Evolutionary conservation across 495 filamentous ascomycete species (phyloP).

Genomic region (Bryoglossum gracile): DNA sequence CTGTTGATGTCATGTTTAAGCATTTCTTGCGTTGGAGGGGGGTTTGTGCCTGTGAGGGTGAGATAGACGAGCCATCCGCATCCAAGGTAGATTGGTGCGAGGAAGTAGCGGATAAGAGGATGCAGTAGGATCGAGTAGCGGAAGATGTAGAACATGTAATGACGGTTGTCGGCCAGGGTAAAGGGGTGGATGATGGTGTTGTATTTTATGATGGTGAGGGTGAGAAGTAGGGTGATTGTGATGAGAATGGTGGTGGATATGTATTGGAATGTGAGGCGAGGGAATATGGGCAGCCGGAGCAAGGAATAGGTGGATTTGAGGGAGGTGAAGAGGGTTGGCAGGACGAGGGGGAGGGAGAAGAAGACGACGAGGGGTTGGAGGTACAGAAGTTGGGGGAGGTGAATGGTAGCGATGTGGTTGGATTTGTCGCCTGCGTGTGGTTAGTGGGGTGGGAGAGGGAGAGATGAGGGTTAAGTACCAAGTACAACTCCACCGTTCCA

Average conservation of each 20-base stretch:
- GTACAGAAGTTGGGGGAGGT: conserved; percentile 90
- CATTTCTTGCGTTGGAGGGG: background rate
- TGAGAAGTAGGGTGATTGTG: conserved; percentile 29
- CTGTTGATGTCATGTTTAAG: background rate
- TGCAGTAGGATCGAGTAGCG: conserved; percentile 67
- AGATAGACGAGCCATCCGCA: conserved; percentile 56
- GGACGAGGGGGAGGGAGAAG: conserved; percentile 76
- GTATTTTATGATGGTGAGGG: conserved; percentile 55
- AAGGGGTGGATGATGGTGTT: conserved; percentile 97
- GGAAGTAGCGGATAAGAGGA: conserved; percentile 55
- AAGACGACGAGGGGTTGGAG: conserved; percentile 83
- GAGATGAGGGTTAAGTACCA: conserved; percentile 40
- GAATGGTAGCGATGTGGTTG: conserved; percentile 82
- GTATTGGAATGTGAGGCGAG: conserved; percentile 6
- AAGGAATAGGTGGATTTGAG: conserved; percentile 2
- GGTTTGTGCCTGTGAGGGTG: conserved; percentile 3
- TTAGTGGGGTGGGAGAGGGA: background rate
- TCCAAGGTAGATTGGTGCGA: conserved; percentile 53
- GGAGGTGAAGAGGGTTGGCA: conserved; percentile 38
- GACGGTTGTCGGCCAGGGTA: conserved; percentile 90
- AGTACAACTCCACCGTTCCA: conserved; percentile 92
- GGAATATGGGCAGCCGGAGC: conserved; percentile 3
- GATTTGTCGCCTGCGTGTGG: conserved; percentile 62
- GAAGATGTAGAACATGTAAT: conserved; percentile 96
- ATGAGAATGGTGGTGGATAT: conserved; percentile 21